Evolutionary conservation across 2,329 filamentous ascomycete species (phyloP).

Genomic region (Tetracladium maxilliforme): DNA sequence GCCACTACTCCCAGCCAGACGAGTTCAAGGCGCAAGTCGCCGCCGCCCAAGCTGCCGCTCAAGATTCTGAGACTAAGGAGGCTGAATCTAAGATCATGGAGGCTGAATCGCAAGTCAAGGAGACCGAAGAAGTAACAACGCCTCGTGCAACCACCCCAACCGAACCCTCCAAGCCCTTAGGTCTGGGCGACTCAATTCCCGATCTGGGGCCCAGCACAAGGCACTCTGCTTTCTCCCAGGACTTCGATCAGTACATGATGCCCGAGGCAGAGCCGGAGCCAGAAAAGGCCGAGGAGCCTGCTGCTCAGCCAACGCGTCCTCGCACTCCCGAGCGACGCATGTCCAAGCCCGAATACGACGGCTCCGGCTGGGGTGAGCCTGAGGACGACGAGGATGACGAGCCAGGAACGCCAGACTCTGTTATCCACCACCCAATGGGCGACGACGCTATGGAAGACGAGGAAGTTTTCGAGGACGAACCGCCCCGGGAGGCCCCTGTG

Average conservation of each 20-base stretch:
- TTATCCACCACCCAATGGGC: slow-evolving; percentile 62
- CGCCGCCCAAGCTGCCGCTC: too few species aligned
- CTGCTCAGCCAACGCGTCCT: slow-evolving; percentile 22
- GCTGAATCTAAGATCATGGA: too few species aligned
- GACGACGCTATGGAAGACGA: slow-evolving; percentile 16
- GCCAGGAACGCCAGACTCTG: slow-evolving; percentile 71
- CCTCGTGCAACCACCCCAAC: slow-evolving; percentile 29
- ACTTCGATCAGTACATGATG: too few species aligned
- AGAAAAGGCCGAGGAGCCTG: slow-evolving; percentile 6
- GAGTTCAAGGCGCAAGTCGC: too few species aligned
- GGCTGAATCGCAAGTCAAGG: too few species aligned
- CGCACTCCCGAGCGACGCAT: slow-evolving; percentile 32
- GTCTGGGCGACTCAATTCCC: too few species aligned
- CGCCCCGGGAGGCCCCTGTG: slow-evolving; percentile 32
- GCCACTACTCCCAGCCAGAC: slow-evolving; percentile 35
- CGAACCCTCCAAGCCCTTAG: too few species aligned
- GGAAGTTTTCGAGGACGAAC: slow-evolving; percentile 16
- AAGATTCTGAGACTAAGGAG: too few species aligned
- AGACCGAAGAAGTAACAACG: slow-evolving; percentile 34
- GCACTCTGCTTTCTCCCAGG: too few species aligned
- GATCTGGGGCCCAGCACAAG: too few species aligned
- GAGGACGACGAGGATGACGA: slow-evolving; percentile 39
- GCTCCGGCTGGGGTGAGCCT: slow-evolving; percentile 43
- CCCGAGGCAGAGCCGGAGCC: slow-evolving; percentile 5
- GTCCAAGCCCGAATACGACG: slow-evolving; percentile 48